Conservation (phyloP, 805 yeast genomes). For the Candida boleticola region DNA sequence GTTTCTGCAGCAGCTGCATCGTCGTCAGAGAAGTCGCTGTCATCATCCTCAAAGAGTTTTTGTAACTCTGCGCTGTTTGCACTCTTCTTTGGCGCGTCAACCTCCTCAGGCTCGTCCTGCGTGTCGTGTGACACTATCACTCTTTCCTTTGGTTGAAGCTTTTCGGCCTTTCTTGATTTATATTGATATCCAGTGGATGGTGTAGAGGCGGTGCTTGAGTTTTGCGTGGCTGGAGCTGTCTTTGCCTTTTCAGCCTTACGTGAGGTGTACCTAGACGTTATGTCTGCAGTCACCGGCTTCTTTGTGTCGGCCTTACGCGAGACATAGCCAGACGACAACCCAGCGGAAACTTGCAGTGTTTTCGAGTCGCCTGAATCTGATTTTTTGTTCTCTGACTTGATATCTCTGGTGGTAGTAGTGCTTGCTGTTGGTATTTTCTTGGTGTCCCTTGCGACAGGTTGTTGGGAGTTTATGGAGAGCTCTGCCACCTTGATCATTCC, state of each 20-base stretch:
- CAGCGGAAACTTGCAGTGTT: conserved; percentile 7
- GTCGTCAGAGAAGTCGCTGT: conserved; percentile 9
- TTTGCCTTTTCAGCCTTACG: conserved; percentile 17
- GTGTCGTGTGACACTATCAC: conserved; percentile 28
- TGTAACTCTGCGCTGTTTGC: conserved; percentile 22
- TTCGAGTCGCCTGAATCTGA: background rate
- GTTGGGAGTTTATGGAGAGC: conserved; percentile 7
- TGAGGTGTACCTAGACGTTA: conserved; percentile 16
- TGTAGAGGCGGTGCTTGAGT: conserved; percentile 8
- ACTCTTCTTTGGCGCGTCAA: conserved; percentile 6
- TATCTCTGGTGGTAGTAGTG: conserved; percentile 5
- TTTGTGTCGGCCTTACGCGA: conserved; percentile 18
- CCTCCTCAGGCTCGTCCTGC: conserved; percentile 13
- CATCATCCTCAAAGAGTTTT: conserved; percentile 33
- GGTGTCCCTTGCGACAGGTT: conserved; percentile 7
- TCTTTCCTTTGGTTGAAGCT: conserved; percentile 30
- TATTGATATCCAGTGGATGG: conserved; percentile 19
- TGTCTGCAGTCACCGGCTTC: conserved; percentile 6
- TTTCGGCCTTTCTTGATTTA: conserved; percentile 35
- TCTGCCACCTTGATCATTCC: conserved; percentile 37
- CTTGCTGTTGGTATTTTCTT: conserved; percentile 9
- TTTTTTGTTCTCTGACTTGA: background rate
- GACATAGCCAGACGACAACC: conserved; percentile 27
- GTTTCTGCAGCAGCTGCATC: conserved; percentile 1
- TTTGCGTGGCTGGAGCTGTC: conserved; percentile 9